These are phyloP conservation scores for Floccularia luteovirens DNA, from an alignment of 768 basidiomycete genomes.

Conservation along the genomic window DNA sequence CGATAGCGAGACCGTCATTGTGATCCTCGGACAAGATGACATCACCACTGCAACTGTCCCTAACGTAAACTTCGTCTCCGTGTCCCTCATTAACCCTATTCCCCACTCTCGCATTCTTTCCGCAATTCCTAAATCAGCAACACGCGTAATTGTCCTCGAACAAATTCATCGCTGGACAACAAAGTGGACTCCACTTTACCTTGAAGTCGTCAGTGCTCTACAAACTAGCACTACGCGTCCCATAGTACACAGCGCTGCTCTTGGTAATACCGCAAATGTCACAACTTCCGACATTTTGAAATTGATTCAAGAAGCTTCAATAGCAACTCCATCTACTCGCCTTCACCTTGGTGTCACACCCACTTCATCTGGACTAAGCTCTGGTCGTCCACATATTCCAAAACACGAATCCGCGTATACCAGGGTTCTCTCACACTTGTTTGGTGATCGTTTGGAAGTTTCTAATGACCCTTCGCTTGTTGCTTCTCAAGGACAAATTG, in stretches of 20 bases:
- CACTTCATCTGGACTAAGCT: constrained; percentile 13
- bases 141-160: constrained; percentile 74
- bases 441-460: constrained; percentile 73
- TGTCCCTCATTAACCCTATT: constrained; percentile 68
- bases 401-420: constrained; percentile 90
- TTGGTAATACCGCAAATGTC: constrained; percentile 41
- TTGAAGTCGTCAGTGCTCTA: constrained; percentile 70
- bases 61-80: constrained; percentile 53
- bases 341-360: constrained; percentile 40
- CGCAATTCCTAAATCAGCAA: constrained; percentile 53
- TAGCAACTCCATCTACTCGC: constrained; percentile 26
- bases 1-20: constrained; percentile 58
- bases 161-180: constrained; percentile 70
- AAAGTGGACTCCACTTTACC: constrained; percentile 83
- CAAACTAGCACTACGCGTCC: constrained; percentile 52
- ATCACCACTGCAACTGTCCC: constrained; percentile 38
- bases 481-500: constrained; percentile 57
- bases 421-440: constrained; percentile 77
- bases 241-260: constrained; percentile 50
- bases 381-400: constrained; percentile 59
- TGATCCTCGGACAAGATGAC: constrained; percentile 55
- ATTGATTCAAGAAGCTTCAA: constrained; percentile 37
- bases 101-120: constrained; percentile 49
- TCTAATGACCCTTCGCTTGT: constrained; percentile 78
- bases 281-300: constrained; percentile 37